Base-by-base conservation (phyloP, 768 basidiomycete species). In the Lentinula aciculospora region DNA sequence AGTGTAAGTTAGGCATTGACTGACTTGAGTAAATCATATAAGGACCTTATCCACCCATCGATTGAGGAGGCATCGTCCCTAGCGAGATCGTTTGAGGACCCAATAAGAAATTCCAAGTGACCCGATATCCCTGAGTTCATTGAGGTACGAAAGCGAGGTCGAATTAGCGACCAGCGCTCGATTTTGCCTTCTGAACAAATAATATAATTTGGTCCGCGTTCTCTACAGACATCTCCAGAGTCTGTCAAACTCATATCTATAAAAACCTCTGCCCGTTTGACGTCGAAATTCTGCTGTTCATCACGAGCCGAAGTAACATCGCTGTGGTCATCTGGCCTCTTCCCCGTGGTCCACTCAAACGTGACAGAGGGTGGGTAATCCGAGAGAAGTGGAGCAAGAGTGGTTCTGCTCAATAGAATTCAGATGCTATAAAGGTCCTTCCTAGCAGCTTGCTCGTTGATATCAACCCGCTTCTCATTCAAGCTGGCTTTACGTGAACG, bases 41-140 rank as follows among this genome's bases (percentile, higher is more conserved):
- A 17, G 50, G 28, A 73, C 72, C 63, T 65, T 61, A 65, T 60
- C 72, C 71, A 72, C 55, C 68, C 68, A 44, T 70, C 64, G 8
- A 71, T 51, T 13, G 63, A 51, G 46, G 61, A 66, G 57, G 57
- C 62, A 34, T 72, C 69, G 34, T 60, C 62, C 29, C 57, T 58
- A 49, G 62, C 48, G 44, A 60, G 37, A 19, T 69, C 66, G 25
- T 66, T 64, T 3, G 69, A 61, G 8, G 63, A 62, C 1, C 68
- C 67, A 32, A 71, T 58, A 6, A 73, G 66, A 50, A 64, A 66
- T 56, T 71, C 65, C 36, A 73, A 64, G 59, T 73, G 71, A n/a
- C 48, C 56, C 32, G 40, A 40, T 4, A 68, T 58, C 27, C 50
- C 31, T 15, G 56, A 55, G 31, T 28, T 19, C 59, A 58, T 64